Evolutionary conservation across 257 asterid species (phyloP).

Genomic region (Gentiana macrophylla): DNA sequence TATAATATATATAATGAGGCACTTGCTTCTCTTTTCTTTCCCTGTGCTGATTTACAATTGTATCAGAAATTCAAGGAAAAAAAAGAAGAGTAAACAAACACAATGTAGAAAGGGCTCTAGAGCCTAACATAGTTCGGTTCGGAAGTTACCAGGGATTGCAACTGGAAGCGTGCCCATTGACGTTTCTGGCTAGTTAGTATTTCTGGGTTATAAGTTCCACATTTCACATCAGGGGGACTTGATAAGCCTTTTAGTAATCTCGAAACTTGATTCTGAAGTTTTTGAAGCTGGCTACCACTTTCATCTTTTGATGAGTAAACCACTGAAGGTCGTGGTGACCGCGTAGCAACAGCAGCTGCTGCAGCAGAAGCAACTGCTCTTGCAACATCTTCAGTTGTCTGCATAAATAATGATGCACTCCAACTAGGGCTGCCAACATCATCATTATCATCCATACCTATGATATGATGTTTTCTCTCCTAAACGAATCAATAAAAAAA

Average conservation of each 20-base stretch:
- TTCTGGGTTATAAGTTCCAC: constrained; percentile 86
- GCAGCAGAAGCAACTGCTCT: constrained; percentile 97
- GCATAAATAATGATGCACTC: constrained; percentile 76
- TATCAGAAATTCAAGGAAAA: background rate
- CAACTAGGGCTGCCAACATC: constrained; percentile 80
- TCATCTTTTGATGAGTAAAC: constrained; percentile 87
- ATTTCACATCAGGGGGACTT: constrained; percentile 65
- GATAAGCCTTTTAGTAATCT: constrained; percentile 80
- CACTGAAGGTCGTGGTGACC: constrained; percentile 81
- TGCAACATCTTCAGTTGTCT: constrained; percentile 93
- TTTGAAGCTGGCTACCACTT: constrained; percentile 64
- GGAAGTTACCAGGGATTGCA: constrained; percentile 74
- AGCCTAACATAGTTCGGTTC: background rate
- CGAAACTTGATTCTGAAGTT: constrained; percentile 77
- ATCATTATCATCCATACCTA: constrained; percentile 65
- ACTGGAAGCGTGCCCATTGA: constrained; percentile 95
- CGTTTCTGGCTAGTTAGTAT: constrained; percentile 93
- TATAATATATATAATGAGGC: no score
- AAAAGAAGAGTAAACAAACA: background rate
- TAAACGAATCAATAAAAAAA: constrained; percentile 9
- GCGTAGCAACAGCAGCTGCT: constrained; percentile 78
- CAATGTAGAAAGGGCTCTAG: background rate
- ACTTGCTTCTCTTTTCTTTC: background rate
- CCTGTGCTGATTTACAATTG: background rate
- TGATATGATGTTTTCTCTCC: constrained; percentile 11